phyloP scores from a whole-genome alignment of 768 basidiomycete genomes.

The Lyophyllum decastes region DNA sequence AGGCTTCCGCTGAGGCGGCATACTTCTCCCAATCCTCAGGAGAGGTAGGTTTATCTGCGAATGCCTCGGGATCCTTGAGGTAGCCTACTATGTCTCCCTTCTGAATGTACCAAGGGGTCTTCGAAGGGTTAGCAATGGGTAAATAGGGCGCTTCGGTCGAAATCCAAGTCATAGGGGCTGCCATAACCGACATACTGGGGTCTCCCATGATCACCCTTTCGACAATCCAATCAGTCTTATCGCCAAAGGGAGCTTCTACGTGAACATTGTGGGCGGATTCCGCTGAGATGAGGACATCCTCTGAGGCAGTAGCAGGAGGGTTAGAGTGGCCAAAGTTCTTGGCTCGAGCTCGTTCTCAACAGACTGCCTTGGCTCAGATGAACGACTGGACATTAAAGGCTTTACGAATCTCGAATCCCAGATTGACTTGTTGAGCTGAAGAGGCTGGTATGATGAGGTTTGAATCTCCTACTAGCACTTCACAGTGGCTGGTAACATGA shows the following conservation, averaged over 20 bases:
- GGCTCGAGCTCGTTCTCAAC: not conserved
- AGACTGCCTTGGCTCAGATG: not conserved
- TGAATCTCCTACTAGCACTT: constrained; percentile 3
- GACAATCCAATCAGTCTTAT: constrained; percentile 14
- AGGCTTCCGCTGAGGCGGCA: not conserved
- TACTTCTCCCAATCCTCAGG: not conserved
- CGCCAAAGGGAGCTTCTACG: constrained; percentile 8
- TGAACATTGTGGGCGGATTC: constrained; percentile 7
- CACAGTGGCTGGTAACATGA: constrained; percentile 4
- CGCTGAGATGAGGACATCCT: not conserved
- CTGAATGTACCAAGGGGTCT: not conserved
- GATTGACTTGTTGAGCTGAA: constrained; percentile 10
- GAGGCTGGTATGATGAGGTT: constrained; percentile 2
- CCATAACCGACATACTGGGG: too few species aligned
- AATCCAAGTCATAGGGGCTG: not conserved
- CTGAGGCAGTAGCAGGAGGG: not conserved
- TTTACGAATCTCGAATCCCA: constrained; percentile 19
- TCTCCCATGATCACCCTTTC: constrained; percentile 16
- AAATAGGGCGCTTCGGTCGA: not conserved
- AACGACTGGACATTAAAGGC: constrained; percentile 8
- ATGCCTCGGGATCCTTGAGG: not conserved
- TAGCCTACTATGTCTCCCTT: not conserved
- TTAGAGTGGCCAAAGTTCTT: not conserved
- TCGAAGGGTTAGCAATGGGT: not conserved
- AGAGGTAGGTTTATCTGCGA: not conserved